These are phyloP conservation scores for Taxillus chinensis DNA, from an alignment of 164 flowering plant species.

Conservation along the genomic window DNA sequence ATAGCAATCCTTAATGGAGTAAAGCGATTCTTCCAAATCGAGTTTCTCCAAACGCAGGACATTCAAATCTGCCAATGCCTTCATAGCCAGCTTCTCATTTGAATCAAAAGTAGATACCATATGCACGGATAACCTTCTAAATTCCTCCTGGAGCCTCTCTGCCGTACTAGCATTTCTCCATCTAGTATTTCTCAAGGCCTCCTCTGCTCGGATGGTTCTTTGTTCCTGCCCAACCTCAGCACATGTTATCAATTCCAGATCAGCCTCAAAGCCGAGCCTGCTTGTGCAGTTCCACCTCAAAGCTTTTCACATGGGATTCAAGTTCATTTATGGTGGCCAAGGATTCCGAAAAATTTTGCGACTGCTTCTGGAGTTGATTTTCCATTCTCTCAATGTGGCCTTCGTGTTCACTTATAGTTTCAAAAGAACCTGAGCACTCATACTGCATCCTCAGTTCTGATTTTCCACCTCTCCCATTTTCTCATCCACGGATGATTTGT, in stretches of 20 bases:
- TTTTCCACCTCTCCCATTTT: slow-evolving; percentile 11
- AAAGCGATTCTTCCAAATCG: slow-evolving; percentile 42
- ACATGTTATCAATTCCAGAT: slow-evolving; percentile 42
- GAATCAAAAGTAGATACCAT: slow-evolving; percentile 75
- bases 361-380: slow-evolving; percentile 34
- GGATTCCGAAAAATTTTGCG: slow-evolving; percentile 14
- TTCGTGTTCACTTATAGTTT: slow-evolving; percentile 38
- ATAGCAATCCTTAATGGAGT: slow-evolving; percentile 29
- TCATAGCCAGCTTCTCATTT: slow-evolving; percentile 70
- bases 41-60: slow-evolving; percentile 50
- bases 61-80: slow-evolving; percentile 60
- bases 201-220: slow-evolving; percentile 83
- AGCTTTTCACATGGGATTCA: slow-evolving; percentile 34
- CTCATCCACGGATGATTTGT: slow-evolving; percentile 12
- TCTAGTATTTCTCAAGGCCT: slow-evolving; percentile 51
- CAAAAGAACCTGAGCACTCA: slow-evolving; percentile 44
- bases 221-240: slow-evolving; percentile 86
- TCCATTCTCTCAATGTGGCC: slow-evolving; percentile 39
- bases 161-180: slow-evolving; percentile 71
- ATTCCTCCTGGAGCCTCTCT: slow-evolving; percentile 79
- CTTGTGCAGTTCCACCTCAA: slow-evolving; percentile 61
- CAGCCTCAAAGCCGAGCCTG: slow-evolving; percentile 61
- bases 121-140: slow-evolving; percentile 58
- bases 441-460: slow-evolving; percentile 53
- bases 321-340: slow-evolving; percentile 43